These are phyloP conservation scores for Aureobasidium pullulans DNA, from an alignment of 2,329 filamentous ascomycete genomes.

Conservation along the genomic window DNA sequence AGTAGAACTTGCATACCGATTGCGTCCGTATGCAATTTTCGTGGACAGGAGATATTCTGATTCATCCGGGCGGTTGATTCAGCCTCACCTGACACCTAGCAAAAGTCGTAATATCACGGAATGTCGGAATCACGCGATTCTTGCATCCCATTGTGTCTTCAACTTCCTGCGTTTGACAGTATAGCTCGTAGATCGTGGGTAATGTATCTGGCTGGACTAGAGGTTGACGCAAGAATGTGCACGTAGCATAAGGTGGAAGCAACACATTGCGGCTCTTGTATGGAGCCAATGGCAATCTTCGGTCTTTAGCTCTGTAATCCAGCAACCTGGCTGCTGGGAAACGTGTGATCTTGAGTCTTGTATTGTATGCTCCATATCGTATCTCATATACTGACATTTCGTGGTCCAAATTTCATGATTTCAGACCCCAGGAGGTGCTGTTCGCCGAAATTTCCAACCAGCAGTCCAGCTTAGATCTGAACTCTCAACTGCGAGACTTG, in stretches of 20 bases:
- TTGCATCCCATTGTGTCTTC: not conserved
- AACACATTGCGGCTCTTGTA: not conserved
- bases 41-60: constrained; percentile 2
- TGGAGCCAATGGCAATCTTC: not conserved
- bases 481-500: too few species aligned
- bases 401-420: too few species aligned
- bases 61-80: not conserved
- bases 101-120: not conserved
- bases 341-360: not conserved
- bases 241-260: too few species aligned
- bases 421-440: too few species aligned
- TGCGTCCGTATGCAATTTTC: not conserved
- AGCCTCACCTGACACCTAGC: constrained; percentile 8
- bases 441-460: too few species aligned
- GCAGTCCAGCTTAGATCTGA: too few species aligned
- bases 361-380: not conserved
- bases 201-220: not conserved
- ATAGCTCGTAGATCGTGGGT: not conserved
- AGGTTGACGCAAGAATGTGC: not conserved
- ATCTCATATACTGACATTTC: not conserved
- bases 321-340: not conserved
- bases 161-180: not conserved
- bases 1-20: not conserved
- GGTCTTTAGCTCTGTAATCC: not conserved
- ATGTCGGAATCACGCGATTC: not conserved